A percentile compares a stretch with the other conserved stretches of the same genome.
These are phyloP conservation scores for Knoxdaviesia proteae DNA, from an alignment of 2,329 filamentous ascomycete species.

Conservation along the genomic window DNA sequence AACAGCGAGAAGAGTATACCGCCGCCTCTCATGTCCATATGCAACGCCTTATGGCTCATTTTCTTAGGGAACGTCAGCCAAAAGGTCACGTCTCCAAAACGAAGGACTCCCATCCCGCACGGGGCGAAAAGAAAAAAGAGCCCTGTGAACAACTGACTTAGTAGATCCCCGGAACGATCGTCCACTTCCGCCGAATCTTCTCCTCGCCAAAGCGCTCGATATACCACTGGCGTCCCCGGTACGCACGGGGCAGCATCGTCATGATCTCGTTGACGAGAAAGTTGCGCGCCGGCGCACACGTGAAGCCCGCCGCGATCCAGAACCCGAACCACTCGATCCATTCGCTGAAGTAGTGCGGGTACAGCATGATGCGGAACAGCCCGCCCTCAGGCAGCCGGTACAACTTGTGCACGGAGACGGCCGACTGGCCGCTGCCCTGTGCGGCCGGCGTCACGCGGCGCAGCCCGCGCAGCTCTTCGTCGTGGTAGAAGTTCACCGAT, in stretches of 20 bases:
- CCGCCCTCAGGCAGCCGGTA: slow-evolving; percentile 75
- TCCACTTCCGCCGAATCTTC: slow-evolving; percentile 53
- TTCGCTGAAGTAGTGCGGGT: slow-evolving; percentile 87
- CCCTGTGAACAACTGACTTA: not conserved
- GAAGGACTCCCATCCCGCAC: too few species aligned
- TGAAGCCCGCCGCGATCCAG: slow-evolving; percentile 50
- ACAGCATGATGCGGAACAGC: slow-evolving; percentile 64
- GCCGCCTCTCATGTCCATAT: too few species aligned
- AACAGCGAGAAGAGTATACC: too few species aligned
- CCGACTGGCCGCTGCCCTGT: slow-evolving; percentile 8
- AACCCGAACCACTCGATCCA: slow-evolving; percentile 94
- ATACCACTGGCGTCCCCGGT: slow-evolving; percentile 74
- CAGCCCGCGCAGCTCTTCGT: slow-evolving; percentile 77
- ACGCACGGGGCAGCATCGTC: slow-evolving; percentile 76
- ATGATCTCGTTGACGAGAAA: slow-evolving; percentile 75
- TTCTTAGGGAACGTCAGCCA: too few species aligned
- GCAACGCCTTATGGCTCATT: too few species aligned
- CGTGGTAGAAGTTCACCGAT: slow-evolving; percentile 66
- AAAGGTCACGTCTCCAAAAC: too few species aligned
- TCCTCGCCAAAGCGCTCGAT: slow-evolving; percentile 69
- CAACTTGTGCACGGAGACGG: slow-evolving; percentile 45
- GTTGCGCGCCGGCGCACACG: slow-evolving; percentile 52
- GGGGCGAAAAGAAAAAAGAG: too few species aligned
- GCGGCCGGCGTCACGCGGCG: slow-evolving; percentile 31
- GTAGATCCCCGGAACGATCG: slow-evolving; percentile 38